Evolutionary conservation across 192 early-diverging fungal species (phyloP), one percentile per base, ranked within the genome.

Genomic region (Coemansia brasiliensis): DNA sequence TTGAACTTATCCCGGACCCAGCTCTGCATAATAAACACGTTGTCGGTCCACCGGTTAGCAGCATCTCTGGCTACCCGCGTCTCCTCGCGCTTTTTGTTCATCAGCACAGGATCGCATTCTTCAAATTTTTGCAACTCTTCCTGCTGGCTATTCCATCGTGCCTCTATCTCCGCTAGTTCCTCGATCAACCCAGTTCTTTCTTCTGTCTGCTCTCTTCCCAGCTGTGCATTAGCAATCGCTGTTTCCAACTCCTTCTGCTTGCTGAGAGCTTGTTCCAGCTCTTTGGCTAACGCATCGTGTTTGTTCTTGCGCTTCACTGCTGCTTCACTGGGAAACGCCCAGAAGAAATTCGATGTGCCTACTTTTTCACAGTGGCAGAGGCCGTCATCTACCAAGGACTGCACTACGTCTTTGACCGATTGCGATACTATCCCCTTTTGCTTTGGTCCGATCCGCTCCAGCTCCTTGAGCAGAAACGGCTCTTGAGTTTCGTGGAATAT

Each of bases 41-140:
- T 93, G 24, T 92, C 91, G 75, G 92, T 94, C 92, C 92, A 94
- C 10, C 90, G 81, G 66, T 94, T 94, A 8, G 86, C 90, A 3
- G 88, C 87, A 25, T 87, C 87, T 29, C 84, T 84, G 11, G 91
- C 89, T 4, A 70, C 40, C 45, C 67, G 24, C 1, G 83, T 73
- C 4, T 83, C 85, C 39, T 59, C 77, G 79, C 86, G 72, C 73
- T 89, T 90, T 17, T 79, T 82, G 39, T 80, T 75, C 27, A 93
- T 68, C 29, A 89, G n/a, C 2, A 59, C 80, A 0, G 93, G 92
- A 65, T 95, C 93, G 57, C 84, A 86, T 58, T 92, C 92, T 20
- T 78, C 70, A 68, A 88, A 93, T 61, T 81, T 53, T 22, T 74
- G 65, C 29, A 95, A 67, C 68, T 90, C 88, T 9, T 56, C 54